Evolutionary conservation across 176 grass and related monocot species (phyloP), one percentile per base, ranked within the genome.

Genomic region (Melocanna baccifera): DNA sequence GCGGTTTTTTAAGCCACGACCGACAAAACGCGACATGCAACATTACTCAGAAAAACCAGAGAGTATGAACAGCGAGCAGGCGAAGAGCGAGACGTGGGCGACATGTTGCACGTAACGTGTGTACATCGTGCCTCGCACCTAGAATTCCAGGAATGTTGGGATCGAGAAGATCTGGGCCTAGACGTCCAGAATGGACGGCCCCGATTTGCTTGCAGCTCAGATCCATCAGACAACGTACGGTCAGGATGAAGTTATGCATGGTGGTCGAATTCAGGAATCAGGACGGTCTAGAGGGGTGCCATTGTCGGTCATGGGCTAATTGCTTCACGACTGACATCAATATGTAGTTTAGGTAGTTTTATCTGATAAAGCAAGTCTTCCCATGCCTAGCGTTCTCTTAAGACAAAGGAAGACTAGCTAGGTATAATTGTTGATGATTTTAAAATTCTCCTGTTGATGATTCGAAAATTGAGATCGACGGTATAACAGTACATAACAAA

Each of bases 21-120:
- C 87, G 67, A 79, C 81, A 71, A 50, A 78, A 72, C 62, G 64
- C 34, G 67, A 47, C 55, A 62, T 43, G 45, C 66, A 58, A 77
- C 3, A 28, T 23, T 28, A 5, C 58, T 61, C 12, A 28, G n/a
- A 26, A 61, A 61, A 61, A 61, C 3, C n/a, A 26, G 57, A 14
- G 65, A 67, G 18, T 12, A 40, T 40, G 32, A 22, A 14, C 8
- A 12, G 41, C 12, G 40, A 72, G 25, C 9, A 20, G 41, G 59
- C 26, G 40, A 78, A 32, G 7, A 61, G 7, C 41, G 29, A 46
- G 29, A 78, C 15, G 42, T 51, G 66, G 65, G 75, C 53, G 75
- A 63, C 84, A 80, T 79, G 84, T 71, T 14, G 66, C 75, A 19
- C 62, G 34, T 26, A 9, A 47, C 19, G 66, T 25, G 3, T 41